Evolutionary conservation across 2,329 filamentous ascomycete species (phyloP).

Genomic region (Anthostomella pinea): DNA sequence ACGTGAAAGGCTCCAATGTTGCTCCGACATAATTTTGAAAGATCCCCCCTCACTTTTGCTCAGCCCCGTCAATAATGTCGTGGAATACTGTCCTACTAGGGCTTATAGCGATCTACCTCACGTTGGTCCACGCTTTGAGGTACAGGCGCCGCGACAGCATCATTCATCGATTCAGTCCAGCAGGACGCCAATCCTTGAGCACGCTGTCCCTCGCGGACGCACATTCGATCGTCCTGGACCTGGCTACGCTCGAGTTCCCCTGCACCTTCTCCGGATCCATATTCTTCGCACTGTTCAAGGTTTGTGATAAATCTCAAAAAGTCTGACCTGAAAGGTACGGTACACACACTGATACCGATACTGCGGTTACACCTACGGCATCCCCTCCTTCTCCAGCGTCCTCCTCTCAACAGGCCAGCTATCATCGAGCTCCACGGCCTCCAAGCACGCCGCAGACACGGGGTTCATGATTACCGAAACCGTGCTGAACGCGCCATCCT

Average conservation of each 20-base stretch:
- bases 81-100: no score
- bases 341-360: background rate
- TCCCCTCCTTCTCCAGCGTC: conserved; percentile 50
- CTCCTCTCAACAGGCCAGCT: conserved; percentile 50
- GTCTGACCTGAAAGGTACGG: background rate
- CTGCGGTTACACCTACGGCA: conserved; percentile 41
- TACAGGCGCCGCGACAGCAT: no score
- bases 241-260: conserved; percentile 52
- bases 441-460: conserved; percentile 54
- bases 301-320: conserved; percentile 22
- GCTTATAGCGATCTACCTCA: no score
- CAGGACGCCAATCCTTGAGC: background rate
- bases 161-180: no score
- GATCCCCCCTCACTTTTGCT: no score
- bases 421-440: conserved; percentile 40
- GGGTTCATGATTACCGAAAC: conserved; percentile 48
- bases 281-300: conserved; percentile 59
- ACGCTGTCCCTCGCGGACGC: conserved; percentile 6
- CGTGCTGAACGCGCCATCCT: conserved; percentile 39
- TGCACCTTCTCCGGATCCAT: conserved; percentile 47
- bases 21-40: no score
- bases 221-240: conserved; percentile 2
- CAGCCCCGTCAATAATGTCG: no score
- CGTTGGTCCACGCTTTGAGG: no score
- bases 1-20: no score